Percentiles rank a stretch among this genome's conserved stretches.
Evolutionary conservation across 352 stramenopile genomes (phyloP).

Genomic region (Pythium periplocum): DNA sequence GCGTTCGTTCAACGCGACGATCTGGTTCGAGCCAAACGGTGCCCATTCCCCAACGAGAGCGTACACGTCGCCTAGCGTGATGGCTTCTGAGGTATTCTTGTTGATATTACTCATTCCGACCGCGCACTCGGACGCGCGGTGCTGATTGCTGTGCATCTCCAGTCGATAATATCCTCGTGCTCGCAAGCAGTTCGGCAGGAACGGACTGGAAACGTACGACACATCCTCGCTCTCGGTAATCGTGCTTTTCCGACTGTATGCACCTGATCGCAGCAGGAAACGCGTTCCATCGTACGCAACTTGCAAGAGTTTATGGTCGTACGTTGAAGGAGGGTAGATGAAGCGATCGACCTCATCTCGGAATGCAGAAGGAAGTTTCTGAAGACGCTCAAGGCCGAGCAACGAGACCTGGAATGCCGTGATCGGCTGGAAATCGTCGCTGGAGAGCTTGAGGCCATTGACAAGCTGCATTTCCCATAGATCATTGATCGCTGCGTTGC

Average conservation of each 20-base stretch:
- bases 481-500: conserved; percentile 94
- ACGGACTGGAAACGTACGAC: conserved; percentile 96
- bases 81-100: conserved; percentile 90
- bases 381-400: conserved; percentile 78
- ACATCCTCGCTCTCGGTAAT: conserved; percentile 97
- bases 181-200: conserved; percentile 94
- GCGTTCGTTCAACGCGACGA: conserved; percentile 96
- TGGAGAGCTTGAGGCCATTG: conserved; percentile 93
- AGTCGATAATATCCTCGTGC: conserved; percentile 73
- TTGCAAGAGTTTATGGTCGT: conserved; percentile 40
- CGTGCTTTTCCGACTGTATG: conserved; percentile 85
- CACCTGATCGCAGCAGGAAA: conserved; percentile 70
- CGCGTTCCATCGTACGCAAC: conserved; percentile 65
- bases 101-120: conserved; percentile 77
- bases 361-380: conserved; percentile 74
- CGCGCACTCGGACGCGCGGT: conserved; percentile 86
- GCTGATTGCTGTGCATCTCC: conserved; percentile 90
- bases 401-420: conserved; percentile 95
- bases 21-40: conserved; percentile 96
- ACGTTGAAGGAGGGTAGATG: conserved; percentile 41
- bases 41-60: conserved; percentile 97
- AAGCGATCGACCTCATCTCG: conserved; percentile 68
- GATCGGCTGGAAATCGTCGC: conserved; percentile 92
- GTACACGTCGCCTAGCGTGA: conserved; percentile 94
- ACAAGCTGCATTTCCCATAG: conserved; percentile 91